Conservation (phyloP, 2,329 filamentous ascomycete species). For the Talaromyces sp. region DNA sequence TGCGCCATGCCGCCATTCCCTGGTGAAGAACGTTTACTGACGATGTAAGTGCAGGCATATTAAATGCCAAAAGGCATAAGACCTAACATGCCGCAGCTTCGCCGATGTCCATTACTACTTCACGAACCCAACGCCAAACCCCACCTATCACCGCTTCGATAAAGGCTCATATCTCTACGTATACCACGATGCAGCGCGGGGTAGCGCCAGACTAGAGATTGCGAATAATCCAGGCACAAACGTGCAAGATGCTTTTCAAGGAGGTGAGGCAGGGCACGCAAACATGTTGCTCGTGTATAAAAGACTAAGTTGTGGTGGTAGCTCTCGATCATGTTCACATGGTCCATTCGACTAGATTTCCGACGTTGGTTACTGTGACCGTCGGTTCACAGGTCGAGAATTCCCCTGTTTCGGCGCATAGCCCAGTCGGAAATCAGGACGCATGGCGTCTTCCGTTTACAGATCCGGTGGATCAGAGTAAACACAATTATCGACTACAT, state of each 20-base stretch:
- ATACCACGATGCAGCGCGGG: slow-evolving; percentile 55
- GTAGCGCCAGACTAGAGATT: slow-evolving; percentile 57
- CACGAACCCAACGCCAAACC: slow-evolving; percentile 52
- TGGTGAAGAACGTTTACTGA: slow-evolving; percentile 46
- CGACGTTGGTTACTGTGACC: slow-evolving; percentile 56
- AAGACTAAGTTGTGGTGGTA: slow-evolving; percentile 24
- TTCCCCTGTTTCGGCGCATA: slow-evolving; percentile 25
- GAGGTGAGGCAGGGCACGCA: slow-evolving; percentile 38
- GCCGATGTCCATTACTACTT: slow-evolving; percentile 65
- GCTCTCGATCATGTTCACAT: slow-evolving; percentile 52
- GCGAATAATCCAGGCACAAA: slow-evolving; percentile 62
- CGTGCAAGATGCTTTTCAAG: slow-evolving; percentile 63
- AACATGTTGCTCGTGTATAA: neutral
- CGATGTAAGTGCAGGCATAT: slow-evolving; percentile 37
- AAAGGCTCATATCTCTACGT: slow-evolving; percentile 64
- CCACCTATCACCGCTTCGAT: slow-evolving; percentile 61
- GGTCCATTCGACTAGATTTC: slow-evolving; percentile 57
- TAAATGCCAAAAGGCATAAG: neutral
- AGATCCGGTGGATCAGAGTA: slow-evolving; percentile 52
- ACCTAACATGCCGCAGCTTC: slow-evolving; percentile 45
- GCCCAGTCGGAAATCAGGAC: slow-evolving; percentile 29
- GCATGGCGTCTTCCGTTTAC: slow-evolving; percentile 58
- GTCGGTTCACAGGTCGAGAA: slow-evolving; percentile 44
- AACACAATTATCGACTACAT: slow-evolving; percentile 53
- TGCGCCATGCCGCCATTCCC: slow-evolving; percentile 44